These are phyloP conservation scores for Symbiodinium natans DNA, from an alignment of 73 alveolate genomes.

Conservation along the genomic window DNA sequence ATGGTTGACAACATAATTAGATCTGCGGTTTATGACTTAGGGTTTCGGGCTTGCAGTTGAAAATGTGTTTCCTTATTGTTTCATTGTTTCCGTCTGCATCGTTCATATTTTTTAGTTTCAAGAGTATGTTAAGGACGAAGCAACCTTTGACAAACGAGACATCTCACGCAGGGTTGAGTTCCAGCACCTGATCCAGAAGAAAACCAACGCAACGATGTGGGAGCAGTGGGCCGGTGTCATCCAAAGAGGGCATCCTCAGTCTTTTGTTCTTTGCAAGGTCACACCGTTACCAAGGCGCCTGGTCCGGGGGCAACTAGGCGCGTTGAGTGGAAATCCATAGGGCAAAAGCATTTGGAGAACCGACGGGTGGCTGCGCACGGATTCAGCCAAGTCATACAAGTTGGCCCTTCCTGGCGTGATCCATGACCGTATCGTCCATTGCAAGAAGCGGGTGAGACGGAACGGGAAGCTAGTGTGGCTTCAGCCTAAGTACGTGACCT, in stretches of 20 bases:
- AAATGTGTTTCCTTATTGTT: no score
- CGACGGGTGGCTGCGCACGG: background rate
- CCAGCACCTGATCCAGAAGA: background rate
- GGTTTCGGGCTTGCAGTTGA: no score
- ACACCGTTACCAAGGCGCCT: background rate
- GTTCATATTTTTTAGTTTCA: no score
- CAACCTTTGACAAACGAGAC: background rate
- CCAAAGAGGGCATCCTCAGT: no score
- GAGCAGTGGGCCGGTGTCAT: background rate
- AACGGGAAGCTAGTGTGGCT: background rate
- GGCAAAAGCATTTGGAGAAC: background rate
- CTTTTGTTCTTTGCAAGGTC: no score
- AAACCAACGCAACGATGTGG: background rate
- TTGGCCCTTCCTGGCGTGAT: background rate
- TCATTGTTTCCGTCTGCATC: no score
- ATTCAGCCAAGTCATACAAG: background rate
- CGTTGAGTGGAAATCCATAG: background rate
- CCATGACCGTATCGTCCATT: background rate
- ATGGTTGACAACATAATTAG: no score
- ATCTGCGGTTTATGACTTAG: no score
- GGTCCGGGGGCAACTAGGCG: background rate
- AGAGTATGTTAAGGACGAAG: background rate
- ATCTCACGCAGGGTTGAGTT: background rate
- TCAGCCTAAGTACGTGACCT: background rate
- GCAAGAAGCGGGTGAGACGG: background rate